phyloP scores from a whole-genome alignment of 1,284 basidiomycete genomes.

The Prillingera fragicola region DNA sequence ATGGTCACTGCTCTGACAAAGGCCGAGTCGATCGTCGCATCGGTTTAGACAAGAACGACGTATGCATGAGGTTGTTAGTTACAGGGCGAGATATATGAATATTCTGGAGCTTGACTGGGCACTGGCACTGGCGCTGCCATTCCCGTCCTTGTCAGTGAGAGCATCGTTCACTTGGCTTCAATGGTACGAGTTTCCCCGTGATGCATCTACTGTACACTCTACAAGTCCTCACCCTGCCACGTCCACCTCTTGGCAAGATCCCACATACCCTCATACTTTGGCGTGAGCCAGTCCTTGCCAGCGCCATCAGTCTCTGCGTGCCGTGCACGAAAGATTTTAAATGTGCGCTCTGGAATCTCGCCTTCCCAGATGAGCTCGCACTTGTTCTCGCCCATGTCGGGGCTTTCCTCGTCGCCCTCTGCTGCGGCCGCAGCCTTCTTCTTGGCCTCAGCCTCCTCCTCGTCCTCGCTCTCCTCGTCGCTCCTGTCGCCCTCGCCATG shows the following conservation, averaged over 20 bases:
- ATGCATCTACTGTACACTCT: conserved; percentile 13
- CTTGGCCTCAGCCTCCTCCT: conserved; percentile 1
- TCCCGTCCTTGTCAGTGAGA: too few species aligned
- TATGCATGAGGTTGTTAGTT: too few species aligned
- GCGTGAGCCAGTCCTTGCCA: conserved; percentile 68
- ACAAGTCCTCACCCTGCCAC: conserved; percentile 45
- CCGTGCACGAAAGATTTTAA: conserved; percentile 73
- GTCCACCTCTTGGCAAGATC: conserved; percentile 74
- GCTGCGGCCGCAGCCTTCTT: conserved; percentile 28
- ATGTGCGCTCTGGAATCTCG: conserved; percentile 72
- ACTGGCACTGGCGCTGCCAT: too few species aligned
- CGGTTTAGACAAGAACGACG: too few species aligned
- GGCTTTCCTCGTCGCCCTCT: conserved; percentile 41
- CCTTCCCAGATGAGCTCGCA: conserved; percentile 95
- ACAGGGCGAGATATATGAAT: too few species aligned
- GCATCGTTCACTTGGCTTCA: too few species aligned
- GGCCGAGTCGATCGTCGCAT: too few species aligned
- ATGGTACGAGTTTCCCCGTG: neutral
- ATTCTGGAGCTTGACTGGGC: too few species aligned
- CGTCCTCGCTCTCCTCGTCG: conserved; percentile 51
- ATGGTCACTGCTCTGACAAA: too few species aligned
- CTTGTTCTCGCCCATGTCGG: conserved; percentile 69
- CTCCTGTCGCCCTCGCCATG: conserved; percentile 58
- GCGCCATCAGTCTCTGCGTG: conserved; percentile 76
- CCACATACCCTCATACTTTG: conserved; percentile 64